Conservation (phyloP, 2,329 filamentous ascomycete species). For the Nigrospora sphaerica region DNA sequence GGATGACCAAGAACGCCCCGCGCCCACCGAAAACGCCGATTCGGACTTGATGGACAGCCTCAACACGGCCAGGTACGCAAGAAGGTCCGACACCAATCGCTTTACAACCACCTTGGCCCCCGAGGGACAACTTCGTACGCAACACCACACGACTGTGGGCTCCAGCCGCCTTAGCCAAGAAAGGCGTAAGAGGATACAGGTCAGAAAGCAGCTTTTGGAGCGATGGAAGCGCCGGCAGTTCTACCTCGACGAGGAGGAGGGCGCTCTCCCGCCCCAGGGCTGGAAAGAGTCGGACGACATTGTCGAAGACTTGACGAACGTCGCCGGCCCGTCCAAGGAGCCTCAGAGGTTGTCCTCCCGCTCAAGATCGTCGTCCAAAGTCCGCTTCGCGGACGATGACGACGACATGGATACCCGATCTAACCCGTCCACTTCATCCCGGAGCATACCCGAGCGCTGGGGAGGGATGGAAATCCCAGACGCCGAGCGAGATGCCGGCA, state of each 20-base stretch:
- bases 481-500: constrained; percentile 74
- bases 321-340: constrained; percentile 36
- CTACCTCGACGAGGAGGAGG: constrained; percentile 82
- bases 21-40: constrained; percentile 4
- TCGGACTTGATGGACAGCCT: background rate
- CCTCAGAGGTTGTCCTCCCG: constrained; percentile 36
- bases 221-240: constrained; percentile 73
- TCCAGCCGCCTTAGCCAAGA: constrained; percentile 27
- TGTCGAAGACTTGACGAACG: constrained; percentile 28
- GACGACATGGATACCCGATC: constrained; percentile 65
- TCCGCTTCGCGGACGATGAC: constrained; percentile 66
- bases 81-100: constrained; percentile 15
- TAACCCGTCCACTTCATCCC: constrained; percentile 66
- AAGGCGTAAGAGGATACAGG: constrained; percentile 30
- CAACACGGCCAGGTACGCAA: background rate
- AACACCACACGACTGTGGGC: constrained; percentile 24
- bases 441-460: constrained; percentile 67
- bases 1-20: constrained; percentile 11
- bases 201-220: constrained; percentile 53
- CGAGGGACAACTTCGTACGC: constrained; percentile 33
- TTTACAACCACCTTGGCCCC: constrained; percentile 25
- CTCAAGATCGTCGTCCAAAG: constrained; percentile 72
- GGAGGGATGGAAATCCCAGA: constrained; percentile 73
- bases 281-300: constrained; percentile 58
- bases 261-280: constrained; percentile 54